Conservation (phyloP, 768 basidiomycete species). For the Clitopilus hobsonii region DNA sequence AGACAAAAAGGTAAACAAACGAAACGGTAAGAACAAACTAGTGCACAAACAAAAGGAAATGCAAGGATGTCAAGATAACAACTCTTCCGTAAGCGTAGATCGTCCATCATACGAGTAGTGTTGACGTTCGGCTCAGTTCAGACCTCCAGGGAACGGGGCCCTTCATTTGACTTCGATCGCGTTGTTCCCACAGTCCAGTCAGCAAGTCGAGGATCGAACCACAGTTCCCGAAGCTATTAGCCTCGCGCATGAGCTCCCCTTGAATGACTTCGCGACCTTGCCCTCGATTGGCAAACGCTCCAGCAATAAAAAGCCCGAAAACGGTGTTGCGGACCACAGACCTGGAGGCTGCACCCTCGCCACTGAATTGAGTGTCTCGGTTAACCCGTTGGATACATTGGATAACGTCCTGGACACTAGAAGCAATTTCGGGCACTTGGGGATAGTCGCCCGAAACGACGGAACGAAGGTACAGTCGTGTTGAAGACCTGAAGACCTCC, state of each 20-base stretch:
- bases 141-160: slow-evolving; percentile 59
- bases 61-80: background rate
- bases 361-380: slow-evolving; percentile 10
- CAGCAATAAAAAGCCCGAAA: slow-evolving; percentile 71
- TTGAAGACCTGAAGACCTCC: slow-evolving; percentile 69
- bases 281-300: slow-evolving; percentile 56
- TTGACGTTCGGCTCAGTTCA: slow-evolving; percentile 41
- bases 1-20: background rate
- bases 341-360: slow-evolving; percentile 28
- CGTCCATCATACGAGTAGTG: slow-evolving; percentile 61
- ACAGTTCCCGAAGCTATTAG: slow-evolving; percentile 62
- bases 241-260: slow-evolving; percentile 43
- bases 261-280: slow-evolving; percentile 38
- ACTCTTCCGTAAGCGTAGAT: background rate
- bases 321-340: slow-evolving; percentile 74
- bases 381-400: slow-evolving; percentile 35
- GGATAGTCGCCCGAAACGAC: slow-evolving; percentile 75
- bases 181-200: slow-evolving; percentile 49
- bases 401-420: slow-evolving; percentile 51
- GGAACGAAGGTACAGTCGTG: slow-evolving; percentile 70
- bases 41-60: no score
- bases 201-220: slow-evolving; percentile 50
- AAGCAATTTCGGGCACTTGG: slow-evolving; percentile 54
- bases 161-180: slow-evolving; percentile 20
- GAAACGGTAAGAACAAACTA: slow-evolving; percentile 3